phyloP scores from a whole-genome alignment of 2,329 filamentous ascomycete genomes.

The Microdochium nivale region DNA sequence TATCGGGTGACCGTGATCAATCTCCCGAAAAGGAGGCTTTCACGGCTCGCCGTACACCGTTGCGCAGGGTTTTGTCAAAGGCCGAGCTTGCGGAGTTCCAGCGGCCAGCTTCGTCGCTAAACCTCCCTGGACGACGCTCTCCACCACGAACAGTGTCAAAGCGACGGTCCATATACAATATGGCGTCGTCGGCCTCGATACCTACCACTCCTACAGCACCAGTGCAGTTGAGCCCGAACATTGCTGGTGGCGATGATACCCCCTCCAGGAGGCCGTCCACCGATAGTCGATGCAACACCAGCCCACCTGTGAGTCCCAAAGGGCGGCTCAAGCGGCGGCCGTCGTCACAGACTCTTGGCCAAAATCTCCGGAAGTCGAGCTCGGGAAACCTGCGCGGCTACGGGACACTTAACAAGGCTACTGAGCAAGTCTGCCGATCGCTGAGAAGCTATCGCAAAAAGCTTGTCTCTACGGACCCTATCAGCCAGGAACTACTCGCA shows the following conservation, averaged over 20 bases:
- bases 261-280: constrained; percentile 39
- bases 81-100: constrained; percentile 79
- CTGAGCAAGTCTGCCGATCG: constrained; percentile 55
- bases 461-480: constrained; percentile 44
- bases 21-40: constrained; percentile 42
- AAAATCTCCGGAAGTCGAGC: constrained; percentile 36
- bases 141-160: constrained; percentile 46
- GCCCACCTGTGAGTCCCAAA: constrained; percentile 38
- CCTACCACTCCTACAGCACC: constrained; percentile 28
- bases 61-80: constrained; percentile 79
- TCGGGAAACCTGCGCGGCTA: constrained; percentile 40
- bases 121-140: constrained; percentile 37
- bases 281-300: constrained; percentile 35
- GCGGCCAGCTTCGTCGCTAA: constrained; percentile 32
- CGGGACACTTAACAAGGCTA: constrained; percentile 51
- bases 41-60: constrained; percentile 56
- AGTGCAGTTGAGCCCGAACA: constrained; percentile 29
- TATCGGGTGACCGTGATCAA: constrained; percentile 38
- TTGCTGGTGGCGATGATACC: constrained; percentile 31
- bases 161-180: constrained; percentile 43
- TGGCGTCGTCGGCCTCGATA: constrained; percentile 23
- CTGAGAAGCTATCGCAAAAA: constrained; percentile 56
- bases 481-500: constrained; percentile 48
- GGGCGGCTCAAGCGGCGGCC: background rate
- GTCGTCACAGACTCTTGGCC: background rate